Evolutionary conservation across 345 rosid species (phyloP).

Genomic region (Leavenworthia alabamica): DNA sequence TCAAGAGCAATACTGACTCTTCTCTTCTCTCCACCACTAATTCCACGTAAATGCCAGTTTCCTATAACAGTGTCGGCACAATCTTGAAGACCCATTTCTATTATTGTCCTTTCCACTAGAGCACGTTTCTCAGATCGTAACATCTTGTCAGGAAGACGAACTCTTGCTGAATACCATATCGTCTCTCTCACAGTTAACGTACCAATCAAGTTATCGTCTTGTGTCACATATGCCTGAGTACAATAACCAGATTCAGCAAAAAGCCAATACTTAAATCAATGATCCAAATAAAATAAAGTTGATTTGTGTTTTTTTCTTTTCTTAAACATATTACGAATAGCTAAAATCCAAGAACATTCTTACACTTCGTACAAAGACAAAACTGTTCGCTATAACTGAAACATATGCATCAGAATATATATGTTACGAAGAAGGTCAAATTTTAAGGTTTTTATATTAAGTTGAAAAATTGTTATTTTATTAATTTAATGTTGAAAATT

Average conservation of each 20-base stretch:
- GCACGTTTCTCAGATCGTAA: slow-evolving; percentile 69
- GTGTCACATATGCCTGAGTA: slow-evolving; percentile 84
- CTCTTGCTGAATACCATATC: slow-evolving; percentile 70
- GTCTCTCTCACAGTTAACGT: slow-evolving; percentile 92
- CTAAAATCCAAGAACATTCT: slow-evolving; percentile 29
- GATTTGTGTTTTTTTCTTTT: not conserved
- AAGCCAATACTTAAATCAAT: too few relatives aligned
- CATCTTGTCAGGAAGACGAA: slow-evolving; percentile 93
- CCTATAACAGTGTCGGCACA: slow-evolving; percentile 92
- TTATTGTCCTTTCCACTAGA: slow-evolving; percentile 71
- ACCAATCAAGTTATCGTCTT: slow-evolving; percentile 94
- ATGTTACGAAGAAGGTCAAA: not conserved
- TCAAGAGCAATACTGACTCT: slow-evolving; percentile 93
- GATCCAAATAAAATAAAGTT: too few relatives aligned
- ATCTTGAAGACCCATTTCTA: slow-evolving; percentile 96
- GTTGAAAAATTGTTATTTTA: too few relatives aligned
- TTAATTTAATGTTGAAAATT: too few relatives aligned
- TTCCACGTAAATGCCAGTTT: slow-evolving; percentile 91
- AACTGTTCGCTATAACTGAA: slow-evolving; percentile 12
- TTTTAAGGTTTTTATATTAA: not conserved
- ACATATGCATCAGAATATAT: not conserved
- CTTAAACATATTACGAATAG: not conserved
- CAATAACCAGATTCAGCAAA: too few relatives aligned
- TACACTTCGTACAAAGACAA: slow-evolving; percentile 8
- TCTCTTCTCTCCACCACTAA: slow-evolving; percentile 92